Base-by-base conservation (phyloP, 1,139 yeast genomes). In the Geotrichum carabidarum region DNA sequence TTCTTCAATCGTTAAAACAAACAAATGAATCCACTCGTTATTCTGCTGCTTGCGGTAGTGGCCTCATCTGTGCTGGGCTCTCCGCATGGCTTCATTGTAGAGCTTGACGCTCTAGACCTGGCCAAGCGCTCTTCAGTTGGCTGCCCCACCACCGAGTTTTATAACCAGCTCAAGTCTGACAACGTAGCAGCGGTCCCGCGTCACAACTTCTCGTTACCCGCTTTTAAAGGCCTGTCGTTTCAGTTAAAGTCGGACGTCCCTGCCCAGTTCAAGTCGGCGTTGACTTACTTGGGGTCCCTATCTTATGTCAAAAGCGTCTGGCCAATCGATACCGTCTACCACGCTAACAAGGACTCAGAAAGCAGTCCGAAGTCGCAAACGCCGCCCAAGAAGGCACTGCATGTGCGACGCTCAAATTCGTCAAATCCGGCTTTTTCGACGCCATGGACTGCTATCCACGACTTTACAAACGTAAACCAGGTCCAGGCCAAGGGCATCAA, bases 381-480 rank as follows among this genome's bases (percentile, higher is more conserved):
- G 15, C 40, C 6, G n/a, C 9, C 8, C 40, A 9, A 37, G 15
- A 11, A 17, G 15, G 14, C n/a, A 11, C 15, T 5, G 2, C 40
- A 11, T 37, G 8, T 11, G 17, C 46, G 18, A 4, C 42, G 15
- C 6, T 27, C 53, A 32, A 42, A 42, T 14, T 31, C 47, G 18
- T 2, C 46, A n/a, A 17, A 15, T 9, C 8, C 43, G 8, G 22
- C 45, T 35, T 4, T 7, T 30, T 17, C 42, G n/a, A 12, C 41
- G 7, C 56, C 56, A 7, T 56, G 58, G 58, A 34, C 22, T n/a
- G 48, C 47, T 3, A 18, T 57, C 17, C 63, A 60, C 50, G 27
- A 27, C 14, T 48, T 49, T 9, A 62, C 64, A 5, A 55, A 58
- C 48, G 63, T 62, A 22, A 47, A 56, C 44, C 14, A 57, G 14